Conservation (phyloP, 1,284 basidiomycete species). For the Takashimella tepidaria region DNA sequence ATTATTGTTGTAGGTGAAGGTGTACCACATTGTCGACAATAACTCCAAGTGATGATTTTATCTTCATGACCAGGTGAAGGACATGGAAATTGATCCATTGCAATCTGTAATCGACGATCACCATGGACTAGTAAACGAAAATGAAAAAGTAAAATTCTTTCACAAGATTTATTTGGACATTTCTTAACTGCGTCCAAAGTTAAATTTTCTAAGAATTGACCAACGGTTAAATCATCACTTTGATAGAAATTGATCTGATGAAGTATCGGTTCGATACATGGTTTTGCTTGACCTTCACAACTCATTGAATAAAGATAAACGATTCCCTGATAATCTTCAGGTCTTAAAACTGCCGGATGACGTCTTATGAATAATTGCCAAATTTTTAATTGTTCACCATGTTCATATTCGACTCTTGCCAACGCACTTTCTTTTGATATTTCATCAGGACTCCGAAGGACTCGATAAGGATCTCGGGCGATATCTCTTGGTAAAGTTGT, state of each 20-base stretch:
- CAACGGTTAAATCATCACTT: slow-evolving; percentile 84
- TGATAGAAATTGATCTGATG: slow-evolving; percentile 84
- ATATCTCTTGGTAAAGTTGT: not conserved
- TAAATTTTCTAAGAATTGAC: slow-evolving; percentile 77
- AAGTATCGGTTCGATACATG: slow-evolving; percentile 52
- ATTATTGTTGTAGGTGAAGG: slow-evolving; percentile 84
- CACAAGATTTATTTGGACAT: slow-evolving; percentile 78
- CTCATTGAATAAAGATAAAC: slow-evolving; percentile 43
- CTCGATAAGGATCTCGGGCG: slow-evolving; percentile 33
- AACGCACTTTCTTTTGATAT: slow-evolving; percentile 68
- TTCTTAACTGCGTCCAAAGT: slow-evolving; percentile 62
- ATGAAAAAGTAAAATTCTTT: slow-evolving; percentile 74
- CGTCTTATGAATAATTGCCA: slow-evolving; percentile 89
- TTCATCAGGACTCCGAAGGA: slow-evolving; percentile 45
- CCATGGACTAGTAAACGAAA: slow-evolving; percentile 87
- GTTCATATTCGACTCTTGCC: slow-evolving; percentile 65
- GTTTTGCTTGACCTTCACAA: slow-evolving; percentile 47
- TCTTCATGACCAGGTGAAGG: slow-evolving; percentile 54
- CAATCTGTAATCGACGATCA: slow-evolving; percentile 73
- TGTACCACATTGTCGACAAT: slow-evolving; percentile 73
- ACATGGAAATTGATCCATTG: slow-evolving; percentile 66
- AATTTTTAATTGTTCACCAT: slow-evolving; percentile 74
- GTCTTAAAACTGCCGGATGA: slow-evolving; percentile 74
- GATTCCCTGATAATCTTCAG: slow-evolving; percentile 90
- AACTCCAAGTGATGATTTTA: slow-evolving; percentile 85